Percentiles rank a stretch among this genome's conserved stretches.
phyloP scores from a whole-genome alignment of 2,329 filamentous ascomycete species.

The Coniochaeta ligniaria region DNA sequence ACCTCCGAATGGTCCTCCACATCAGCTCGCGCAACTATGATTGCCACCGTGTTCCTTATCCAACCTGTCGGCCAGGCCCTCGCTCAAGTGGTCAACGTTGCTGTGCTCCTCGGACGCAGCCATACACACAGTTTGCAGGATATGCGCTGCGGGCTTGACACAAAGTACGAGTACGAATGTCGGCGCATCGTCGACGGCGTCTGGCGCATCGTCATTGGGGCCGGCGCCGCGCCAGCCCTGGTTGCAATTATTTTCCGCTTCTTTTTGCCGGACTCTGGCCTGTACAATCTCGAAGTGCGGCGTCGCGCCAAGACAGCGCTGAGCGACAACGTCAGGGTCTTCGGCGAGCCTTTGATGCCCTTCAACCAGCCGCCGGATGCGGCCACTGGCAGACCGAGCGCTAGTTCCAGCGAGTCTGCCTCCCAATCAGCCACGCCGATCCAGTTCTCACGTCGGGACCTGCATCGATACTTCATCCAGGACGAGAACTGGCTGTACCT shows the following conservation, averaged over 20 bases:
- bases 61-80: slow-evolving; percentile 61
- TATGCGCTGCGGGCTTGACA: slow-evolving; percentile 35
- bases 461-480: slow-evolving; percentile 42
- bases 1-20: slow-evolving; percentile 59
- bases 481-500: slow-evolving; percentile 39
- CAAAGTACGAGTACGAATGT: slow-evolving; percentile 39
- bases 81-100: slow-evolving; percentile 54
- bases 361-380: slow-evolving; percentile 23
- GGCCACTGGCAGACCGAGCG: slow-evolving; percentile 15
- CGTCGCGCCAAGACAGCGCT: slow-evolving; percentile 52
- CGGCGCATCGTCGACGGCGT: slow-evolving; percentile 47
- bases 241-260: slow-evolving; percentile 60
- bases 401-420: not conserved
- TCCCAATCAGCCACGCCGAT: slow-evolving; percentile 30
- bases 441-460: slow-evolving; percentile 40
- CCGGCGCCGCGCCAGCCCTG: slow-evolving; percentile 55
- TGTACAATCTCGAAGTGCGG: slow-evolving; percentile 59
- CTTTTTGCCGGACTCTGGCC: slow-evolving; percentile 57
- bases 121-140: slow-evolving; percentile 32
- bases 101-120: slow-evolving; percentile 40
- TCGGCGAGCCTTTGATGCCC: no score
- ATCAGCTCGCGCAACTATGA: slow-evolving; percentile 57
- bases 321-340: slow-evolving; percentile 51
- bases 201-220: slow-evolving; percentile 61
- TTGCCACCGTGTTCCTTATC: slow-evolving; percentile 62